Evolutionary conservation across 2,329 filamentous ascomycete species (phyloP).

Genomic region (Alternaria metachromatica): DNA sequence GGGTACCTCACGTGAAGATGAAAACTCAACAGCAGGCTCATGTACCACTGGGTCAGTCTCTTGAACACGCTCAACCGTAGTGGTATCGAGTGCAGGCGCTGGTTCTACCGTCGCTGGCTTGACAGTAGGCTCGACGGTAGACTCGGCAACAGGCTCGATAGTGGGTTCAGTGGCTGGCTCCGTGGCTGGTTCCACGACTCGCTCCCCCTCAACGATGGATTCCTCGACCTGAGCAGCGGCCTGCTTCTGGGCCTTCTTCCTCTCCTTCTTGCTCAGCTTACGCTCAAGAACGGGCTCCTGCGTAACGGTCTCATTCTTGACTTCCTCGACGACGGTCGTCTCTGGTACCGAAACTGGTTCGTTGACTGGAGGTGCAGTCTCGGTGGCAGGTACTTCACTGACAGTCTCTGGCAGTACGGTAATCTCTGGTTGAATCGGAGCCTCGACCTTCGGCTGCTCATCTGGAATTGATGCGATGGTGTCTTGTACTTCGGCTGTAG

Average conservation of each 20-base stretch:
- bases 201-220: conserved; percentile 3
- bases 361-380: not conserved
- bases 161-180: not conserved
- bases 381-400: not conserved
- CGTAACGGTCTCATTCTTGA: conserved; percentile 2
- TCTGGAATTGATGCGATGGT: not conserved
- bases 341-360: not conserved
- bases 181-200: not conserved
- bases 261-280: conserved; percentile 46
- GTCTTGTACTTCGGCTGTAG: not conserved
- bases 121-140: not conserved
- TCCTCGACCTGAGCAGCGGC: conserved; percentile 16
- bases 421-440: not conserved
- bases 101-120: not conserved
- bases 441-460: not conserved
- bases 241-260: conserved; percentile 40
- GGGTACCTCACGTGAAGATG: not conserved
- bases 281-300: conserved; percentile 28
- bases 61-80: not conserved
- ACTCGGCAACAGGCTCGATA: not conserved
- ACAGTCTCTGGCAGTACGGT: not conserved
- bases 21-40: not conserved
- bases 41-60: not conserved
- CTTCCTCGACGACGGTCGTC: not conserved
- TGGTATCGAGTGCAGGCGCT: not conserved